These are phyloP conservation scores for Nyctanthes arbortristis DNA, from an alignment of 257 asterid genomes.

Conservation along the genomic window DNA sequence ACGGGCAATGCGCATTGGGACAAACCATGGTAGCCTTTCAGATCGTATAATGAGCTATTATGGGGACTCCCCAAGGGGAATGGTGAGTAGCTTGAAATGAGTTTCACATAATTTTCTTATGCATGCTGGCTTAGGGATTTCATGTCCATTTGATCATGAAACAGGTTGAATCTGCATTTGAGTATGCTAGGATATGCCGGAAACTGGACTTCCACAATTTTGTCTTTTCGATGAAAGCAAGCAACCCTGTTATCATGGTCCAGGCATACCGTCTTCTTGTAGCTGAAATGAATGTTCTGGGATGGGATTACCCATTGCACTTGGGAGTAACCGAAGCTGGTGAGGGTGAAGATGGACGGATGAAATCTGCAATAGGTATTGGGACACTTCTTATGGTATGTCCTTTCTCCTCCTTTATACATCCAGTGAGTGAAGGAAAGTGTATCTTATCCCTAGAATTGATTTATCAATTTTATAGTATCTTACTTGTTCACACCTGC, in stretches of 20 bases:
- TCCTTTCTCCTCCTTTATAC: conserved; percentile 12
- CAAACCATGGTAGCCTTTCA: conserved; percentile 99
- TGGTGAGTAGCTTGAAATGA: conserved; percentile 51
- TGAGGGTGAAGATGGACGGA: conserved; percentile 99
- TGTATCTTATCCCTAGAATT: not conserved
- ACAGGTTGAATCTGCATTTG: conserved; percentile 99
- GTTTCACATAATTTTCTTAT: not conserved
- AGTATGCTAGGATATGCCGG: conserved; percentile 91
- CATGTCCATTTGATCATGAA: conserved; percentile 19
- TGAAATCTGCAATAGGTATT: conserved; percentile 98
- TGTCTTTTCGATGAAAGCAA: conserved; percentile 98
- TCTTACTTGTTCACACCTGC: too few species aligned
- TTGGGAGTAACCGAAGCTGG: conserved; percentile 99
- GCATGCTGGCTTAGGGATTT: conserved; percentile 15
- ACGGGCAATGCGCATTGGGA: conserved; percentile 96
- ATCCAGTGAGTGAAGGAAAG: not conserved
- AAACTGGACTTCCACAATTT: conserved; percentile 94
- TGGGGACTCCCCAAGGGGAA: conserved; percentile 99
- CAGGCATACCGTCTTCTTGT: conserved; percentile 96
- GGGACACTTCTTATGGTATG: conserved; percentile 96
- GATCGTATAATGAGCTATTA: conserved; percentile 97
- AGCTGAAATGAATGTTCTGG: conserved; percentile 96
- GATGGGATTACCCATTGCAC: conserved; percentile 99
- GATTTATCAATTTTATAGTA: not conserved
- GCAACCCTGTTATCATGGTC: conserved; percentile 98